Evolutionary conservation across 2,329 filamentous ascomycete genomes (phyloP).

Genomic region (Fusarium sp.): DNA sequence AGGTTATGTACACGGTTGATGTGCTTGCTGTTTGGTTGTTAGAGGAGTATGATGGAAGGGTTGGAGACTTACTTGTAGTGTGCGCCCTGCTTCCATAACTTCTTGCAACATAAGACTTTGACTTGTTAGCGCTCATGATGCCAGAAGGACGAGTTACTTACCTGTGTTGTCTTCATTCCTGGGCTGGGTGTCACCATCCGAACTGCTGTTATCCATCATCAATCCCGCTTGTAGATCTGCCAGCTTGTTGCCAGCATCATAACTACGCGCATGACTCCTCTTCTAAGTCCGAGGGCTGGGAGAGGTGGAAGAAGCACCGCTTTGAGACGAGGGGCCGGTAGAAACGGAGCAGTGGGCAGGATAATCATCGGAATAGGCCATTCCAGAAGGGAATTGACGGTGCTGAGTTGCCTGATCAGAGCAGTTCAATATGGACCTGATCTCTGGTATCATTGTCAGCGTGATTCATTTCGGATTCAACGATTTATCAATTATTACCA

Average conservation of each 20-base stretch:
- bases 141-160: neutral
- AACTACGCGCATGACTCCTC: conserved; percentile 23
- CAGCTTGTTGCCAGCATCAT: conserved; percentile 9
- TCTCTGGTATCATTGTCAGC: too few relatives aligned
- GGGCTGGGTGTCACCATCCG: neutral
- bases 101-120: neutral
- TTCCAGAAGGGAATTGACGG: too few relatives aligned
- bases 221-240: conserved; percentile 28
- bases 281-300: conserved; percentile 32
- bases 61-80: conserved; percentile 12
- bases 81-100: neutral
- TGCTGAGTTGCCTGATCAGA: too few relatives aligned
- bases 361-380: too few relatives aligned
- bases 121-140: neutral
- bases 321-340: too few relatives aligned
- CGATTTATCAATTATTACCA: neutral
- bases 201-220: neutral
- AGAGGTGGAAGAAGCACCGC: neutral
- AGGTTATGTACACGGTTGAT: conserved; percentile 4
- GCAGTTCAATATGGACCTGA: too few relatives aligned
- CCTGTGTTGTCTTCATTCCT: neutral
- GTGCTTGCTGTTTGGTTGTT: conserved; percentile 13
- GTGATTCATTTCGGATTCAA: too few relatives aligned
- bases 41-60: neutral
- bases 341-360: too few relatives aligned